Percentiles rank a stretch among this genome's conserved stretches.
phyloP scores from a whole-genome alignment of 2,329 filamentous ascomycete genomes.

The Fusarium odoratissimum region DNA sequence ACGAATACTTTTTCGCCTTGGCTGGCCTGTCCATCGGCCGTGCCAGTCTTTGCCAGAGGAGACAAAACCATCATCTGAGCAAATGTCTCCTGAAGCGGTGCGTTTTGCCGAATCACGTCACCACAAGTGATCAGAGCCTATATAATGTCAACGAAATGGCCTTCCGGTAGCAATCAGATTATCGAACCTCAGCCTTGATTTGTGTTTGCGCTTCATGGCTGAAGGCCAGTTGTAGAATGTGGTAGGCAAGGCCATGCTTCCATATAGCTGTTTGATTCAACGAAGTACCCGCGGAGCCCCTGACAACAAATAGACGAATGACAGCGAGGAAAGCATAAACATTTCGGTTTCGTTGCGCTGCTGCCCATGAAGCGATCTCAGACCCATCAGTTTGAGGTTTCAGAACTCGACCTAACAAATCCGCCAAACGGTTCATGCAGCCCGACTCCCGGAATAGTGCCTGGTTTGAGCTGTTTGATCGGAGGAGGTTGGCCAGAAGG shows the following conservation, averaged over 20 bases:
- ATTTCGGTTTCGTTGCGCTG: slow-evolving; percentile 86
- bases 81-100: slow-evolving; percentile 85
- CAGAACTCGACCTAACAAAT: slow-evolving; percentile 72
- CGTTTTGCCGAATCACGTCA: slow-evolving; percentile 86
- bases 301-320: slow-evolving; percentile 84
- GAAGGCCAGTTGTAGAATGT: slow-evolving; percentile 86
- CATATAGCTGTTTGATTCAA: slow-evolving; percentile 90
- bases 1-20: slow-evolving; percentile 79
- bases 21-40: slow-evolving; percentile 58
- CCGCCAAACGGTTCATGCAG: slow-evolving; percentile 77
- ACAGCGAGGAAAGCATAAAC: slow-evolving; percentile 90
- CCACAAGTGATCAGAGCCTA: slow-evolving; percentile 86
- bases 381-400: slow-evolving; percentile 62
- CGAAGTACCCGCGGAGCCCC: slow-evolving; percentile 81
- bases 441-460: slow-evolving; percentile 93
- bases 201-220: slow-evolving; percentile 75
- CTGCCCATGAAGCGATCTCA: slow-evolving; percentile 79
- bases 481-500: slow-evolving; percentile 87
- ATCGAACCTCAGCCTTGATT: slow-evolving; percentile 80
- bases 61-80: slow-evolving; percentile 84
- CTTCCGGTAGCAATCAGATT: neutral
- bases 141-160: slow-evolving; percentile 23
- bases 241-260: slow-evolving; percentile 81
- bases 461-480: slow-evolving; percentile 91
- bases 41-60: slow-evolving; percentile 57